Evolutionary conservation across 768 basidiomycete genomes (phyloP).

Genomic region (Antrodiella citrinella): DNA sequence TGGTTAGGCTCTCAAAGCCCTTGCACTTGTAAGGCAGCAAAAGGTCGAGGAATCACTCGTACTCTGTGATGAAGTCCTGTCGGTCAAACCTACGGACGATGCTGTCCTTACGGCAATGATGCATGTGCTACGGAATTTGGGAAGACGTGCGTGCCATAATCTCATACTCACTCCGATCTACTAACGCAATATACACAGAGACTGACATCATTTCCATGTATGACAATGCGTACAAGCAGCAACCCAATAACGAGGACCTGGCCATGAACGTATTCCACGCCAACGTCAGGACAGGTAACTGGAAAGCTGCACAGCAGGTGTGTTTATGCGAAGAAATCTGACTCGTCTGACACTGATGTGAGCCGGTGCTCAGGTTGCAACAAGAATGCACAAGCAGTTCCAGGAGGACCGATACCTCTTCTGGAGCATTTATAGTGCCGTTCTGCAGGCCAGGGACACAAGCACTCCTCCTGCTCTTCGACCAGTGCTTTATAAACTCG

Average conservation of each 20-base stretch:
- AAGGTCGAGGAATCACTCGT: constrained; percentile 79
- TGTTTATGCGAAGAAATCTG: constrained; percentile 5
- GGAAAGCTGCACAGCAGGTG: constrained; percentile 85
- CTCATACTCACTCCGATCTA: neutral
- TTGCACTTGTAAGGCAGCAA: constrained; percentile 76
- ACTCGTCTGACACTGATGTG: neutral
- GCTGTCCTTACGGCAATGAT: constrained; percentile 71
- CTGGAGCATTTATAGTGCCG: constrained; percentile 56
- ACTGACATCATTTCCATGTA: constrained; percentile 79
- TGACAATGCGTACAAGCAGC: constrained; percentile 77
- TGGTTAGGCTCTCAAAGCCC: constrained; percentile 74
- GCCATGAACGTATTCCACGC: constrained; percentile 82
- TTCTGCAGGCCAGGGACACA: constrained; percentile 71
- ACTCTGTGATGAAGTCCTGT: constrained; percentile 75
- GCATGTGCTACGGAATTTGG: constrained; percentile 74
- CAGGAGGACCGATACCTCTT: constrained; percentile 75
- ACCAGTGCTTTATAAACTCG: constrained; percentile 64
- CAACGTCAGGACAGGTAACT: constrained; percentile 68
- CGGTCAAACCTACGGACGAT: constrained; percentile 65
- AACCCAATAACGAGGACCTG: constrained; percentile 76
- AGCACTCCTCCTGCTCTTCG: constrained; percentile 56
- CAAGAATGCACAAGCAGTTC: constrained; percentile 78
- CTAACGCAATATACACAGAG: constrained; percentile 33
- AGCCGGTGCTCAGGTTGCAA: constrained; percentile 48
- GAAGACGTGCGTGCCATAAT: constrained; percentile 40